These are phyloP conservation scores for Oenanthe sinensis DNA, from an alignment of 129 eudicot species.

Conservation along the genomic window DNA sequence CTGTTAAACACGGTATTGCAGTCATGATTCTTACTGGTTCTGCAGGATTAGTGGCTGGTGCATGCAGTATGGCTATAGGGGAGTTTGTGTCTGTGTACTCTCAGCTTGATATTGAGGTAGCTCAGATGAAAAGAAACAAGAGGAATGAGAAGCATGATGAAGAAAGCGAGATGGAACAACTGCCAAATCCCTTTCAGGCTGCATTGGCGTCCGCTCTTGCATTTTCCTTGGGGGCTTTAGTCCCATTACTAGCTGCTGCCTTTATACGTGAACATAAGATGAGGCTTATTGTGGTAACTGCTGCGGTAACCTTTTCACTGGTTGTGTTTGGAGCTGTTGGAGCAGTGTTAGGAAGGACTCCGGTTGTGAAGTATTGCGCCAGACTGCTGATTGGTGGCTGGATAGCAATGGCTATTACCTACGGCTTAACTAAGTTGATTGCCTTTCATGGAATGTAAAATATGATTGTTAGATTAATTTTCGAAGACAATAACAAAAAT, in stretches of 20 bases:
- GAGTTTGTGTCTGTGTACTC: conserved; percentile 16
- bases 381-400: conserved; percentile 60
- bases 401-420: conserved; percentile 54
- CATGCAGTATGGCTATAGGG: conserved; percentile 21
- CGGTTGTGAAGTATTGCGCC: conserved; percentile 36
- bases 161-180: not conserved
- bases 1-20: not conserved
- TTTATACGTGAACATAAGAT: not conserved
- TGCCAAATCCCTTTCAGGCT: not conserved
- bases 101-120: conserved; percentile 10
- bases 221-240: not conserved
- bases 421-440: conserved; percentile 46
- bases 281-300: not conserved
- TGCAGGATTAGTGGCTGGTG: conserved; percentile 7
- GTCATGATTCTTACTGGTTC: conserved; percentile 13
- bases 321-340: conserved; percentile 50
- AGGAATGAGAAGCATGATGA: not conserved
- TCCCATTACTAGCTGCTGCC: not conserved
- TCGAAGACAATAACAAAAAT: not conserved
- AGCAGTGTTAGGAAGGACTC: conserved; percentile 42
- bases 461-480: not conserved
- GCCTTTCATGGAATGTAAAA: conserved; percentile 20
- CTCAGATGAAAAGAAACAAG: conserved; percentile 4
- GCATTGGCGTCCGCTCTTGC: not conserved
- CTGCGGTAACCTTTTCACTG: conserved; percentile 27